A percentile compares a stretch with the other conserved stretches of the same genome.
These are phyloP conservation scores for Cladosporium sp. DNA, from an alignment of 2,329 filamentous ascomycete genomes.

Conservation along the genomic window DNA sequence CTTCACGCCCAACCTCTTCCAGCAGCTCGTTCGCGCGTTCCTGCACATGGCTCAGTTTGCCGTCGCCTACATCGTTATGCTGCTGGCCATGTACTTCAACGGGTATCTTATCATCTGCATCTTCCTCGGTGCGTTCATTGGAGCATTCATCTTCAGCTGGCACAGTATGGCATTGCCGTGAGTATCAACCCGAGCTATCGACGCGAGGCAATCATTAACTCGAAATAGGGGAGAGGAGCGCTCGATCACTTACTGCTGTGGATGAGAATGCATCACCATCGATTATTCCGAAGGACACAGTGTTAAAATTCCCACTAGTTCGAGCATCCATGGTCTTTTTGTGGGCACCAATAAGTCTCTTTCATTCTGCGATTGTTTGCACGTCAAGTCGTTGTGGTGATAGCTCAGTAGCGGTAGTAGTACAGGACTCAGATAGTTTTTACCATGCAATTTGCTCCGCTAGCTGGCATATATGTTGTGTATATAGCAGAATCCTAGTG, in stretches of 20 bases:
- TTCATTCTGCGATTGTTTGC: neutral
- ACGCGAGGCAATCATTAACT: slow-evolving; percentile 12
- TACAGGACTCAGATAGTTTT: neutral
- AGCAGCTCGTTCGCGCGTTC: slow-evolving; percentile 66
- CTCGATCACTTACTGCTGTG: slow-evolving; percentile 30
- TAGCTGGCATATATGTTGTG: neutral
- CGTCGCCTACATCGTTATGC: slow-evolving; percentile 77
- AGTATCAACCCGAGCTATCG: neutral
- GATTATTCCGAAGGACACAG: neutral
- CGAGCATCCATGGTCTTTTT: neutral
- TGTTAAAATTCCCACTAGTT: no score
- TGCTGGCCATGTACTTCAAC: slow-evolving; percentile 63
- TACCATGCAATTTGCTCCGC: neutral
- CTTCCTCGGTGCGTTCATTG: slow-evolving; percentile 72
- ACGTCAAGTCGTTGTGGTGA: neutral
- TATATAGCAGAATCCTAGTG: neutral
- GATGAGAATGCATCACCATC: slow-evolving; percentile 16
- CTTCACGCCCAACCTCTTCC: slow-evolving; percentile 57
- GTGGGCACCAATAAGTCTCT: neutral
- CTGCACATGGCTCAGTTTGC: slow-evolving; percentile 72
- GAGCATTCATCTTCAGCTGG: slow-evolving; percentile 73
- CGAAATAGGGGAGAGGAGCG: slow-evolving; percentile 22
- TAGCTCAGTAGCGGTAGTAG: neutral
- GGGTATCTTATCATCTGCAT: slow-evolving; percentile 79
- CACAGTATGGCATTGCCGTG: slow-evolving; percentile 41